phyloP scores from a whole-genome alignment of 2,329 filamentous ascomycete genomes.

The Pestalotiopsis sp. region DNA sequence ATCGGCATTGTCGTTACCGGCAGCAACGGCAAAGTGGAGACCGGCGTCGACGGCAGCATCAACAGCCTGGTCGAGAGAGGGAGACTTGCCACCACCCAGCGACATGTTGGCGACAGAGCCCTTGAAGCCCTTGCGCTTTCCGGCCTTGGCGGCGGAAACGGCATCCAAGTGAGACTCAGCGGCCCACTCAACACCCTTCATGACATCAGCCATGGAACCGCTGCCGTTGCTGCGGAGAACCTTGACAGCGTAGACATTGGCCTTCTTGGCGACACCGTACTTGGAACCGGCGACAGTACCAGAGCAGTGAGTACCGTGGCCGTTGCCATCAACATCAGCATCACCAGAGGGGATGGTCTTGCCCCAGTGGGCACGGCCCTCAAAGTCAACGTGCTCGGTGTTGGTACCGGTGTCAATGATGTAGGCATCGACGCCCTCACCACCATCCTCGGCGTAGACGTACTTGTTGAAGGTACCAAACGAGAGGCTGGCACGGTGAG shows the following conservation, averaged over 20 bases:
- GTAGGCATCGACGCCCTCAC: slow-evolving; percentile 98
- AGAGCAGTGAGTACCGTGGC: slow-evolving; percentile 98
- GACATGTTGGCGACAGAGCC: slow-evolving; percentile 99
- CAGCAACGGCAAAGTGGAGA: slow-evolving; percentile 96
- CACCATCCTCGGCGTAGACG: slow-evolving; percentile 84
- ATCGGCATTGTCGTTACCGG: slow-evolving; percentile 98
- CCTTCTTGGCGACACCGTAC: slow-evolving; percentile 99
- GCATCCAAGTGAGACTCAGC: slow-evolving; percentile 78
- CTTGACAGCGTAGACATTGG: slow-evolving; percentile 95
- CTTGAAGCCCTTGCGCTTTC: slow-evolving; percentile 97
- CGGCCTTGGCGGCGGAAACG: slow-evolving; percentile 77
- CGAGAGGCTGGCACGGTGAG: slow-evolving; percentile 83
- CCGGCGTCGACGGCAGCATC: slow-evolving; percentile 91
- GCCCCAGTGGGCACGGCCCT: slow-evolving; percentile 93
- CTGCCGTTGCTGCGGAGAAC: slow-evolving; percentile 96
- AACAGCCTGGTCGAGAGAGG: slow-evolving; percentile 86
- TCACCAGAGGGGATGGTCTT: slow-evolving; percentile 91
- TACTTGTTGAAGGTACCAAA: slow-evolving; percentile 99
- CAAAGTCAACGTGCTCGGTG: slow-evolving; percentile 91
- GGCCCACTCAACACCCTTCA: slow-evolving; percentile 97
- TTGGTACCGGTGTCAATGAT: slow-evolving; percentile 99
- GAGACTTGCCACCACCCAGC: slow-evolving; percentile 95
- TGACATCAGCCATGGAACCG: slow-evolving; percentile 97
- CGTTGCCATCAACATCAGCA: slow-evolving; percentile 90
- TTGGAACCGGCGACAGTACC: slow-evolving; percentile 97